A percentile compares a stretch with the other conserved stretches of the same genome.
Evolutionary conservation across 2,329 filamentous ascomycete species (phyloP).

Genomic region (Exophiala aquamarina): DNA sequence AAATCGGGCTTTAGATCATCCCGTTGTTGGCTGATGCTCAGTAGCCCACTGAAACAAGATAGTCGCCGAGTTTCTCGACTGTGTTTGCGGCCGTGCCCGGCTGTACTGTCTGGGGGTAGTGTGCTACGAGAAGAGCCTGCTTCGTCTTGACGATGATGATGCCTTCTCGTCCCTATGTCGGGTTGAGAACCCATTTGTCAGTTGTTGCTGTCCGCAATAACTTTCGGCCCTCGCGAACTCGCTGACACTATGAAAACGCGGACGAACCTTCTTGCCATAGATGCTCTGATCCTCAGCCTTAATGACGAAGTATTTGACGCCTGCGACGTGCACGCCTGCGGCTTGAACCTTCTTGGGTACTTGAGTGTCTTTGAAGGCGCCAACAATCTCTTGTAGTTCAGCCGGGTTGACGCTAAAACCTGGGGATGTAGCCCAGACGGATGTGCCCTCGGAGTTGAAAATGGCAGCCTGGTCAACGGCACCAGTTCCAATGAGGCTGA

Average conservation of each 20-base stretch:
- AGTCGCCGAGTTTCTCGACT: slow-evolving; percentile 82
- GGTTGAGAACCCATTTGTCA: not conserved
- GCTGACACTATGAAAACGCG: no score
- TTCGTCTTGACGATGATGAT: slow-evolving; percentile 81
- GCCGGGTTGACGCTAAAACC: slow-evolving; percentile 67
- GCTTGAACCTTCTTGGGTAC: slow-evolving; percentile 66
- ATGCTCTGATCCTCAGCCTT: slow-evolving; percentile 74
- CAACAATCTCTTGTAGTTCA: slow-evolving; percentile 57
- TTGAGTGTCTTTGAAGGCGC: slow-evolving; percentile 51
- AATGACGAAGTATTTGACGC: slow-evolving; percentile 76
- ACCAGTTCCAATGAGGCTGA: slow-evolving; percentile 74
- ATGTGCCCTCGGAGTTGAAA: slow-evolving; percentile 77
- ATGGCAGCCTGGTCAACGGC: slow-evolving; percentile 84
- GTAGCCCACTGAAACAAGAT: slow-evolving; percentile 77
- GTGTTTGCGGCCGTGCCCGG: slow-evolving; percentile 75
- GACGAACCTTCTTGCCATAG: slow-evolving; percentile 81
- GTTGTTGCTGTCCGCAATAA: not conserved
- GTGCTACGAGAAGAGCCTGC: slow-evolving; percentile 83
- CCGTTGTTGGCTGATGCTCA: no score
- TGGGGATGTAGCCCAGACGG: slow-evolving; percentile 70
- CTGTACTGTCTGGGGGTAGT: slow-evolving; percentile 74
- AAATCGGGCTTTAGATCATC: no score
- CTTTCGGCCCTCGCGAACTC: no score
- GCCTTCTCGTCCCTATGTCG: slow-evolving; percentile 76
- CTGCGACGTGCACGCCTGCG: slow-evolving; percentile 73